A percentile compares a stretch with the other conserved stretches of the same genome.
phyloP scores from a whole-genome alignment of 345 rosid genomes.

The Bretschneidera sinensis region DNA sequence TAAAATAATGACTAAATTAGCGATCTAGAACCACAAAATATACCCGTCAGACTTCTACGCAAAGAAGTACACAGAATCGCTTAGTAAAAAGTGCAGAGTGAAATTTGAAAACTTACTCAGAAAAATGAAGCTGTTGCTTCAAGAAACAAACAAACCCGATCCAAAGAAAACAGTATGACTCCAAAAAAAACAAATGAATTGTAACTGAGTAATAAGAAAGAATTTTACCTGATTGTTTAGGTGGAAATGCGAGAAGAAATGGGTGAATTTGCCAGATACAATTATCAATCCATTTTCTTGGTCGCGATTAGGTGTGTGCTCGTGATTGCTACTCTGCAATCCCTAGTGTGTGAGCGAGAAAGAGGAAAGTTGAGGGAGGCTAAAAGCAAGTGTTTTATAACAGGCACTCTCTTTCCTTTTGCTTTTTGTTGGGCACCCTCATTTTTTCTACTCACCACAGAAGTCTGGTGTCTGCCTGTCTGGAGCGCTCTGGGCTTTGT shows the following conservation, averaged over 20 bases:
- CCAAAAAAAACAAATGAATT: background rate
- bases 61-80: background rate
- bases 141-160: slow-evolving; percentile 29
- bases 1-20: background rate
- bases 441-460: slow-evolving; percentile 20
- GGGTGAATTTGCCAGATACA: slow-evolving; percentile 1
- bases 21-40: background rate
- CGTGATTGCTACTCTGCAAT: slow-evolving; percentile 41
- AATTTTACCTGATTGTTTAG: slow-evolving; percentile 21
- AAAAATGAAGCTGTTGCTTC: slow-evolving; percentile 7
- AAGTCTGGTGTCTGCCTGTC: background rate
- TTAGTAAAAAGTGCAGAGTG: background rate
- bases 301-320: slow-evolving; percentile 17
- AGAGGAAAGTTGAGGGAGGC: slow-evolving; percentile 24
- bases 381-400: slow-evolving; percentile 29
- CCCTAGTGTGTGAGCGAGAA: slow-evolving; percentile 37
- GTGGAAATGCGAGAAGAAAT: background rate
- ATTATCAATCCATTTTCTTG: slow-evolving; percentile 39
- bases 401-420: slow-evolving; percentile 14
- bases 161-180: slow-evolving; percentile 16
- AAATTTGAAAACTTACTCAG: background rate
- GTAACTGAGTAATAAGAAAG: background rate
- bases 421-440: slow-evolving; percentile 30
- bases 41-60: background rate
- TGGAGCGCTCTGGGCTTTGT: slow-evolving; percentile 3